Base-by-base conservation (phyloP, 768 basidiomycete species). In the Macrolepiota fuliginosa region DNA sequence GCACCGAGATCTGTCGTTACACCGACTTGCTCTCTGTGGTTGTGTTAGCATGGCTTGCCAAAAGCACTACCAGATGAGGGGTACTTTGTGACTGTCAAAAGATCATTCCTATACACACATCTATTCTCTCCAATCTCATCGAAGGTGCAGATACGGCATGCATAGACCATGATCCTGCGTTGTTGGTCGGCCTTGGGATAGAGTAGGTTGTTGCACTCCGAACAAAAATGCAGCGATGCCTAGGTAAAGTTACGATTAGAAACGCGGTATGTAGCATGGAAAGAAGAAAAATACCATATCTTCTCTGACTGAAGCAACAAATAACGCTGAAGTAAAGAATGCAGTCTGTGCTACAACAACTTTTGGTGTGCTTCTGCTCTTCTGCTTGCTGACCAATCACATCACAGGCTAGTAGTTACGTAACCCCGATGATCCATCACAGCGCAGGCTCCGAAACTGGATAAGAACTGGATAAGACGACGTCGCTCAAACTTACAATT, bases 171-270 rank as follows among this genome's bases (percentile, higher is more conserved):
- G 58, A 90, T 85, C 50, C 90, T 83, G 51, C 94, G 88, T 63
- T 88, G 82, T 59, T 86, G 86, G 75, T 97, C 96, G 46, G 92
- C 95, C 77, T 95, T 89, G 22, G 94, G 94, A 73, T 96, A 96
- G 56, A 97, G 81, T 29, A 97, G 83, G 71, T 97, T 96, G 78
- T 96, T 95, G 81, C 94, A 96, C 80, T 96, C 94, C 40, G 87
- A 88, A 69, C 94, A 96, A 75, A 96, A 96, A 66, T 92, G 87
- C 29, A 96, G 85, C 1, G 91, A 91, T 11, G 92, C 88, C 91
- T 93, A 62, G 1, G 53, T 13, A 40, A 12, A n/a, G 27, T 24
- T 50, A n/a, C 12, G 51, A 25, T 56, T 3, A 50, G 52, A 9
- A 17, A 57, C 15, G 24, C 9, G 42, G 19, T 15, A 25, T 4